Percentiles rank a stretch among this genome's conserved stretches.
phyloP scores from a whole-genome alignment of 345 rosid species.

The Capsella bursapastoris region DNA sequence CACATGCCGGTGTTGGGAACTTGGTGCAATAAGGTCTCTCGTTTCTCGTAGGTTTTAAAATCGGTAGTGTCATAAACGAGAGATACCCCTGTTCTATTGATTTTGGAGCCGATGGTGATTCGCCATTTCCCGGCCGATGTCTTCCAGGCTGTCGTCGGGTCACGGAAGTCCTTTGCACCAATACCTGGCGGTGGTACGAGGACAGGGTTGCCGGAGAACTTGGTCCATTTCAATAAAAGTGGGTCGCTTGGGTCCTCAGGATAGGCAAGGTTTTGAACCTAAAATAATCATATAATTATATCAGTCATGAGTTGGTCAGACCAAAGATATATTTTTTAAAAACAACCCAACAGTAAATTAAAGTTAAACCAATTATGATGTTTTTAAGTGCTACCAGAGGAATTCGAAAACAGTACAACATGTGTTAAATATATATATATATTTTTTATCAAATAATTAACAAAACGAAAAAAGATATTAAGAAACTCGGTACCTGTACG shows the following conservation, averaged over 20 bases:
- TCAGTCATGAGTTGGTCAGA: background rate
- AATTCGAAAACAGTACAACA: background rate
- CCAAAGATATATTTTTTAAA: background rate
- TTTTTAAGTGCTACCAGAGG: background rate
- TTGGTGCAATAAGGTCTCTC: slow-evolving; percentile 54
- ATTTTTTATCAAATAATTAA: background rate
- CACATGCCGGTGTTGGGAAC: slow-evolving; percentile 90
- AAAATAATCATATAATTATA: background rate
- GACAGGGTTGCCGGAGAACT: slow-evolving; percentile 74
- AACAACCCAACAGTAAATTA: background rate
- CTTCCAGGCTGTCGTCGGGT: slow-evolving; percentile 94
- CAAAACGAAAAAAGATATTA: background rate
- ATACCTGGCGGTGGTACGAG: slow-evolving; percentile 76
- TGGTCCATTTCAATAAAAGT: slow-evolving; percentile 72
- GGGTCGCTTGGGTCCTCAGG: slow-evolving; percentile 81
- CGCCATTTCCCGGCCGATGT: slow-evolving; percentile 87
- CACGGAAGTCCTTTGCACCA: slow-evolving; percentile 73
- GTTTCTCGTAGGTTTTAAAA: slow-evolving; percentile 55
- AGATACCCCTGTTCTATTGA: slow-evolving; percentile 70
- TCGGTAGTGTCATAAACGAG: slow-evolving; percentile 79
- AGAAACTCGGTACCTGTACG: slow-evolving; percentile 47
- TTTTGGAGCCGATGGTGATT: slow-evolving; percentile 70
- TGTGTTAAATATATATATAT: background rate
- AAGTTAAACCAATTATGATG: background rate
- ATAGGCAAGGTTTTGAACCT: slow-evolving; percentile 87